Base-by-base conservation (phyloP, 75 land plant species). In the Chamaecyparis obtusa region DNA sequence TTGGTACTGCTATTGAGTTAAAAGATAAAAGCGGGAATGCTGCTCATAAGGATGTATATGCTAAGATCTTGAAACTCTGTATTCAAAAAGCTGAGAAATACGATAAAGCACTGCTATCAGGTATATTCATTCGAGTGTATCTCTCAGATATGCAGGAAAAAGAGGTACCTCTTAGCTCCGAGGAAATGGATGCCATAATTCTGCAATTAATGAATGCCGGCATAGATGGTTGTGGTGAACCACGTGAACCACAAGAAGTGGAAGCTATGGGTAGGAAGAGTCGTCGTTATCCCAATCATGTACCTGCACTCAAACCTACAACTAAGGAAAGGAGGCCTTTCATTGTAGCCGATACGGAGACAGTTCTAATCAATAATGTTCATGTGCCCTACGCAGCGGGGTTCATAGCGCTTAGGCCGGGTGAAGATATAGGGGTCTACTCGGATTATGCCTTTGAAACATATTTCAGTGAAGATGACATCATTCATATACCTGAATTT, bases 121-220 rank as follows among this genome's bases (percentile, higher is more conserved):
- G 84, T n/a, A 9, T 83, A 83, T 83, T 6, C 55, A 7, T 83
- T 83, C 30, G 55, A 83, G 54, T 48, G 35, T 48, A 83, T 83
- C 0, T 48, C 27, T 9, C 0, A n/a, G 84, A 54, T 48, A 48
- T 19, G 54, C 1, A 7, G 14, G 84, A 83, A 27, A 83, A 48
- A 83, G 17, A 83, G 27, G 24, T 48, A 43, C 54, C 84, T 48
- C 54, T 83, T 48, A 83, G 84, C 55, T n/a, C 43, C 33, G 35
- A 83, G 0, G 84, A 44, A 46, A 46, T 83, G 8, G 35, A 83
- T 83, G n/a, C 35, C 55, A 48, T 41, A 83, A 48, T 83, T 11
- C 10, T 21, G 55, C 1, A 27, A 82, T 82, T 82, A 82, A 82
- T 82, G 55, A n/a, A 82, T 27, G 54, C 5, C 2, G 0, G 4